These are phyloP conservation scores for Telopea speciosissima DNA, from an alignment of 177 flowering plant species.

Conservation along the genomic window DNA sequence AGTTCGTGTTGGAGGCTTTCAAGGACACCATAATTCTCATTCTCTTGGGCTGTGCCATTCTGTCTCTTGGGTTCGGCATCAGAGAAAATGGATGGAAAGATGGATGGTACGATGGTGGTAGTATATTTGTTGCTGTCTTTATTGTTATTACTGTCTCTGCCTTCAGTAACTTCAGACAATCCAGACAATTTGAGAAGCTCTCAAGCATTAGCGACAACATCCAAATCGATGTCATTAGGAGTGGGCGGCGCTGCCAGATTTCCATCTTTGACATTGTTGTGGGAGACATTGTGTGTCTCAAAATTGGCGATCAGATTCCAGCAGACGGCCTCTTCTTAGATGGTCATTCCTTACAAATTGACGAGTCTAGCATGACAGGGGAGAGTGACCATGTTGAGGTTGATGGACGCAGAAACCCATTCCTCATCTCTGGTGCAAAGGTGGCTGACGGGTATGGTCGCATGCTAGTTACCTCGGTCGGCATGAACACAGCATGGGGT, in stretches of 20 bases:
- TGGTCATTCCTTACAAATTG: constrained; percentile 18
- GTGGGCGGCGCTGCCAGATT: constrained; percentile 7
- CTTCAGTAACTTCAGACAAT: constrained; percentile 17
- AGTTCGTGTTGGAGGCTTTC: constrained; percentile 15
- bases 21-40: constrained; percentile 16
- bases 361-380: constrained; percentile 29
- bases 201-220: constrained; percentile 13
- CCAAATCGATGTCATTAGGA: constrained; percentile 17
- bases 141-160: constrained; percentile 16
- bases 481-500: constrained; percentile 20
- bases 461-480: constrained; percentile 23
- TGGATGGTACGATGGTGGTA: constrained; percentile 22
- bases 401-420: constrained; percentile 13
- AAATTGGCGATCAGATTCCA: constrained; percentile 22
- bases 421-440: constrained; percentile 20
- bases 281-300: constrained; percentile 20
- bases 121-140: constrained; percentile 16
- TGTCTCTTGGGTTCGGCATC: constrained; percentile 23
- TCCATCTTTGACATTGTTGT: constrained; percentile 20
- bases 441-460: constrained; percentile 17
- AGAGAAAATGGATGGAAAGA: constrained; percentile 17
- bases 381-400: constrained; percentile 21
- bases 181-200: constrained; percentile 15
- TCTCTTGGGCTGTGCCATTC: constrained; percentile 10
- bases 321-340: constrained; percentile 24